Base-by-base conservation (phyloP, 225 moss, liverwort and hornwort genomes). In the Marchantia polymorpha region DNA sequence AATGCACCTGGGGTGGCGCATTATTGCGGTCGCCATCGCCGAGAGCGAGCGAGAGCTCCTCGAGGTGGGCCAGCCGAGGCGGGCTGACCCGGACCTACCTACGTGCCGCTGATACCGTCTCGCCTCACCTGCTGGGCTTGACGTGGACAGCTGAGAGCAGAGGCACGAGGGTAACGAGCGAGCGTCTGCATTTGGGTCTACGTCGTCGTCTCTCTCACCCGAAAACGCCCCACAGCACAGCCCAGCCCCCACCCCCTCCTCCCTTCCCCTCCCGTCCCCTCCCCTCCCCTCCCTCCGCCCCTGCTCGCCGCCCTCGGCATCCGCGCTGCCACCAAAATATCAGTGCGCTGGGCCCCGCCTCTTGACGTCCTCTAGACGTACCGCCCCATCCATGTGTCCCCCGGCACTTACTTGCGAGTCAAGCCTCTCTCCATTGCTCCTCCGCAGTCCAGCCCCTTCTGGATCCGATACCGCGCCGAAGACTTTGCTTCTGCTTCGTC, bases 311-410 rank as follows among this genome's bases (percentile, higher is more conserved):
- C 64, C 61, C 64, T 79, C 83, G 55, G 61, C 51, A 75, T 67
- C 78, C 80, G 30, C 27, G 47, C 54, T 22, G 73, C 80, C 20
- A 79, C 47, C 72, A 81, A 86, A 85, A 85, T 81, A 85, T 81
- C 85, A 78, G 26, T 77, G 52, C 54, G 6, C 55, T 73, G 79
- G 83, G 83, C 50, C 80, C 83, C 83, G 80, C 80, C 80, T 71
- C 52, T 73, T 83, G 79, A 83, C 80, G 68, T 83, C 60, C 67
- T 64, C 70, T 53, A 55, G 83, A 81, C 80, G 84, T 84, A 81
- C 79, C 54, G 25, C 58, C 13, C 75, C 6, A 31, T 59, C 75
- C 16, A 22, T 50, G 49, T 50, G 49, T 52, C 70, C 52, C 53
- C 56, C 19, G 14, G 12, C 55, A 52, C 60, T 83, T 75, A 66